Evolutionary conservation across 441 rosid species (phyloP).

Genomic region (Pelargonium cotyledonis): DNA sequence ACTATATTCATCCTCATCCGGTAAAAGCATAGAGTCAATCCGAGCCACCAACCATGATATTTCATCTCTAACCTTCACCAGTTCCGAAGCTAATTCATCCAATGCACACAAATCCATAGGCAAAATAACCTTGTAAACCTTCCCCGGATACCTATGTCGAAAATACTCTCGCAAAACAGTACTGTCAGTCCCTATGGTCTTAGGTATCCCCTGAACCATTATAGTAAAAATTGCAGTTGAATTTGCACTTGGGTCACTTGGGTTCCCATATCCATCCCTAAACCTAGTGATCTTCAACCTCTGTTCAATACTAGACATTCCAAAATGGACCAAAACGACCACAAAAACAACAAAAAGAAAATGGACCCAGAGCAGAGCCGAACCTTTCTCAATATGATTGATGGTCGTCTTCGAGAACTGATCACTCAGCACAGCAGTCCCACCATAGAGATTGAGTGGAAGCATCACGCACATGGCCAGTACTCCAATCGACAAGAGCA

Average conservation of each 20-base stretch:
- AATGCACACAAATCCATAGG: constrained; percentile 92
- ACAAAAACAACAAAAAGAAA: constrained; percentile 60
- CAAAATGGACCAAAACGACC: constrained; percentile 56
- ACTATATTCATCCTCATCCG: constrained; percentile 40
- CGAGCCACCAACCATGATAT: constrained; percentile 83
- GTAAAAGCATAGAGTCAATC: constrained; percentile 69
- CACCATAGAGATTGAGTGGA: constrained; percentile 70
- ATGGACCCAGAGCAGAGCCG: constrained; percentile 75
- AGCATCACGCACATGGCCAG: constrained; percentile 55
- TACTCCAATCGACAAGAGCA: constrained; percentile 45
- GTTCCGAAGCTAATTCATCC: constrained; percentile 77
- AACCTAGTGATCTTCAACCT: constrained; percentile 76
- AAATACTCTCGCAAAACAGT: constrained; percentile 62
- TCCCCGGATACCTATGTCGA: constrained; percentile 69
- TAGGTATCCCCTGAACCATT: constrained; percentile 88
- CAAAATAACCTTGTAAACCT: constrained; percentile 63
- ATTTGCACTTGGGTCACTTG: constrained; percentile 53
- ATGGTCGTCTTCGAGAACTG: constrained; percentile 85
- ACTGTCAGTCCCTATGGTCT: constrained; percentile 64
- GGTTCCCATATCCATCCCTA: constrained; percentile 86
- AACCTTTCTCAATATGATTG: constrained; percentile 71
- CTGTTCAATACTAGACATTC: constrained; percentile 56
- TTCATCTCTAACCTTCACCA: constrained; percentile 73
- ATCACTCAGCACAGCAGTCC: constrained; percentile 53
- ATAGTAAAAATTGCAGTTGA: constrained; percentile 76